Percentiles rank a stretch among this genome's conserved stretches.
These are phyloP conservation scores for Lentinula sp. DNA, from an alignment of 768 basidiomycete genomes.

Conservation along the genomic window DNA sequence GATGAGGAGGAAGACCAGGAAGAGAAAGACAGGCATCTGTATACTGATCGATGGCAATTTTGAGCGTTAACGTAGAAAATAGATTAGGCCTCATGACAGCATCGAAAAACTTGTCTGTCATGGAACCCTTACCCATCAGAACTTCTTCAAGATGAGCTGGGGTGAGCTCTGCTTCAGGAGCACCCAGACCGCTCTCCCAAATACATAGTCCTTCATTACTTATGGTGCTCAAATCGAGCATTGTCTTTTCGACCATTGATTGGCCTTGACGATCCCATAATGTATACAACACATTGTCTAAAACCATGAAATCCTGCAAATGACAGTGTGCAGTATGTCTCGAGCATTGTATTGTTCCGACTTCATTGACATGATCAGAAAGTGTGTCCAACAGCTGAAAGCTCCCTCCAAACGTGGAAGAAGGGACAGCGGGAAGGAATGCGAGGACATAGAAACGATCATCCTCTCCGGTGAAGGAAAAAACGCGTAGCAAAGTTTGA, in stretches of 20 bases:
- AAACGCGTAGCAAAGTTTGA: conserved; percentile 61
- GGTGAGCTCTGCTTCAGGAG: conserved; percentile 70
- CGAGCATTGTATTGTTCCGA: conserved; percentile 57
- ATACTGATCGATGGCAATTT: conserved; percentile 80
- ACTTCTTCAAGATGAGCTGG: conserved; percentile 87
- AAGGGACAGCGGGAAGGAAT: conserved; percentile 66
- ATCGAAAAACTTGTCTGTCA: conserved; percentile 75
- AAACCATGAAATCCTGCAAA: conserved; percentile 70
- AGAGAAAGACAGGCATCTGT: conserved; percentile 63
- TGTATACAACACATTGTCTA: conserved; percentile 51
- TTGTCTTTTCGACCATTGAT: conserved; percentile 57
- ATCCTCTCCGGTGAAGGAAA: conserved; percentile 36
- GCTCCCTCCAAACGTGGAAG: conserved; percentile 66
- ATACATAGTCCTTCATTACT: conserved; percentile 20
- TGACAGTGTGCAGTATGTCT: conserved; percentile 57
- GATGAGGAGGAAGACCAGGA: conserved; percentile 45
- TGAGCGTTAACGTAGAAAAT: conserved; percentile 79
- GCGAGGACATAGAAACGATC: conserved; percentile 58
- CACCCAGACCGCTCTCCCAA: conserved; percentile 57
- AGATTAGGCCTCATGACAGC: conserved; percentile 83
- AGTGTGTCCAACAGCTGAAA: conserved; percentile 61
- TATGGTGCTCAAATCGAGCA: conserved; percentile 34
- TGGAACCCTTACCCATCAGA: conserved; percentile 61
- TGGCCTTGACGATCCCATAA: conserved; percentile 82
- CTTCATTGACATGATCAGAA: conserved; percentile 53